A percentile compares a stretch with the other conserved stretches of the same genome.
phyloP scores from a whole-genome alignment of 495 filamentous ascomycete species.

The Xylaria longipes region DNA sequence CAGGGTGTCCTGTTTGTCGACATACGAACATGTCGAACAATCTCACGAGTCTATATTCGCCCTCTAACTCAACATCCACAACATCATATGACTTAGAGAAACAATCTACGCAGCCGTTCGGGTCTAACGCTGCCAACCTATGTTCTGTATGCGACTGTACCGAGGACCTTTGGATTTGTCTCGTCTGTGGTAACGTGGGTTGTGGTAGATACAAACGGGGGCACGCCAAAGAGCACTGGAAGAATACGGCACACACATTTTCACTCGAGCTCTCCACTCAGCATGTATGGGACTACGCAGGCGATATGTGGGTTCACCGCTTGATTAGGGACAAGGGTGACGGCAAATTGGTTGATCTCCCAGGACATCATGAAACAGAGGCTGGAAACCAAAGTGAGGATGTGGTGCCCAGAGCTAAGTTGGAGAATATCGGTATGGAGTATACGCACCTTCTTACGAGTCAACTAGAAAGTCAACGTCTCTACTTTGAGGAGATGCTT shows the following conservation, averaged over 20 bases:
- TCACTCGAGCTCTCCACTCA: constrained; percentile 92
- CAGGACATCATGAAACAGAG: constrained; percentile 45
- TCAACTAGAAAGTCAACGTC: constrained; percentile 88
- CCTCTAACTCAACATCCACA: constrained; percentile 30
- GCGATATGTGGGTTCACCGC: constrained; percentile 93
- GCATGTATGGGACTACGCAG: constrained; percentile 96
- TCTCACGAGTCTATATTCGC: constrained; percentile 33
- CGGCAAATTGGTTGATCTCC: constrained; percentile 87
- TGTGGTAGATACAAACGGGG: constrained; percentile 94
- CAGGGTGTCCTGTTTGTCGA: constrained; percentile 91
- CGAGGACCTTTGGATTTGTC: constrained; percentile 88
- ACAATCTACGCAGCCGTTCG: constrained; percentile 57
- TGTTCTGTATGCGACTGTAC: constrained; percentile 79
- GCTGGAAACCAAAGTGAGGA: constrained; percentile 56
- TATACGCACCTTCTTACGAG: constrained; percentile 91
- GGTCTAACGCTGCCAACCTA: constrained; percentile 52
- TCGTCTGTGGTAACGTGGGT: constrained; percentile 92
- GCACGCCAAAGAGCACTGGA: constrained; percentile 93
- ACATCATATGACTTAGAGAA: constrained; percentile 45
- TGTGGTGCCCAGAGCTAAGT: constrained; percentile 84
- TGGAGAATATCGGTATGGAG: constrained; percentile 90
- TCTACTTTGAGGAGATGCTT: constrained; percentile 94
- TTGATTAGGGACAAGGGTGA: constrained; percentile 92
- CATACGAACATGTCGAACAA: constrained; percentile 64
- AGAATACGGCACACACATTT: constrained; percentile 85